These are phyloP conservation scores for Trametes villosa DNA, from an alignment of 768 basidiomycete species.

Conservation along the genomic window DNA sequence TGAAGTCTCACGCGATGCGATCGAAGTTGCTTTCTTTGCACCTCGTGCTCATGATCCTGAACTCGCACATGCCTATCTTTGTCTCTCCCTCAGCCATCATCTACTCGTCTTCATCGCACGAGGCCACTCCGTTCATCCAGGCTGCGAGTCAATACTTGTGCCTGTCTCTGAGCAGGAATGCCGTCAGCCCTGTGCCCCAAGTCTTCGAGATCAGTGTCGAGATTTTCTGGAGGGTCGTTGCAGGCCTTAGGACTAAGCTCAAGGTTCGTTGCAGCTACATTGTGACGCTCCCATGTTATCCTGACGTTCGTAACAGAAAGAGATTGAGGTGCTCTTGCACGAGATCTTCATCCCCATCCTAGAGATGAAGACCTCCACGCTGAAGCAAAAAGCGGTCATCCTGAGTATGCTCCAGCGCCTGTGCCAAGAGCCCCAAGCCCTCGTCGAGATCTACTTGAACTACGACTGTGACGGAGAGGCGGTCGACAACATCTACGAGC, in stretches of 20 bases:
- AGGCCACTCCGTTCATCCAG: conserved; percentile 88
- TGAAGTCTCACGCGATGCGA: conserved; percentile 96
- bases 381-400: conserved; percentile 94
- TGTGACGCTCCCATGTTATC: neutral
- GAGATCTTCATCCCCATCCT: conserved; percentile 99
- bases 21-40: conserved; percentile 95
- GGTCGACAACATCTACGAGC: conserved; percentile 96
- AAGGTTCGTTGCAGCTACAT: conserved; percentile 60
- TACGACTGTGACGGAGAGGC: conserved; percentile 98
- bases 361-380: conserved; percentile 95
- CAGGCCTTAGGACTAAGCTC: conserved; percentile 91
- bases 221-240: conserved; percentile 97
- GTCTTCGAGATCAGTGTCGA: conserved; percentile 98
- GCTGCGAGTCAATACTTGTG: conserved; percentile 97
- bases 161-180: conserved; percentile 89
- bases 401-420: conserved; percentile 85
- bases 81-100: conserved; percentile 89
- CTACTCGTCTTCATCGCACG: conserved; percentile 86
- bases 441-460: conserved; percentile 98
- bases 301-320: conserved; percentile 67
- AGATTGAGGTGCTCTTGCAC: conserved; percentile 97
- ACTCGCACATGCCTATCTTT: conserved; percentile 89
- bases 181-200: conserved; percentile 92
- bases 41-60: conserved; percentile 88
- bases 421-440: conserved; percentile 94